Evolutionary conservation across 106 monocot species (phyloP).

Genomic region (Dendrobium huoshanense): DNA sequence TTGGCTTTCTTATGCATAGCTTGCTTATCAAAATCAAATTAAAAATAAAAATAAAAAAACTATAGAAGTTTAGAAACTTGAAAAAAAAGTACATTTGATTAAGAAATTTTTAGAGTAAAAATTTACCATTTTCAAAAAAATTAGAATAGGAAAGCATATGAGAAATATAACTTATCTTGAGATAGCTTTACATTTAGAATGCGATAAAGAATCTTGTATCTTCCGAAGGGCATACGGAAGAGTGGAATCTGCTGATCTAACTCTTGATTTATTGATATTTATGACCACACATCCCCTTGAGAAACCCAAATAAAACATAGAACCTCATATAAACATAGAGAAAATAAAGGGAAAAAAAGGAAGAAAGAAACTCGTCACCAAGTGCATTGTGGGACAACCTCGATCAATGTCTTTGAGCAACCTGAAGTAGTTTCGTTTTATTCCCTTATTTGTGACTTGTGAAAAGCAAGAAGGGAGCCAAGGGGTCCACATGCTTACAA

Average conservation of each 20-base stretch:
- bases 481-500: no score
- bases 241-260: slow-evolving; percentile 32
- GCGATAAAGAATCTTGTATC: slow-evolving; percentile 43
- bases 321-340: no score
- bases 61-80: background rate
- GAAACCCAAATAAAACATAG: background rate
- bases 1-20: no score
- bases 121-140: background rate
- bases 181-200: slow-evolving; percentile 30
- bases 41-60: background rate
- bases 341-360: background rate
- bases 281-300: slow-evolving; percentile 19
- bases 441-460: no score
- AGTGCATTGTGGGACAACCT: no score
- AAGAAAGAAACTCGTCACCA: slow-evolving; percentile 13
- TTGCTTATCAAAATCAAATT: slow-evolving; percentile 16
- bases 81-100: no score
- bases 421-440: no score
- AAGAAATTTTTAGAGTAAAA: no score
- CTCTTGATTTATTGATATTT: slow-evolving; percentile 53
- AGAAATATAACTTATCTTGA: slow-evolving; percentile 19
- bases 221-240: slow-evolving; percentile 28
- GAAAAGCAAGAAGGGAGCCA: no score
- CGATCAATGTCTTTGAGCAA: no score
- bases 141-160: background rate